Evolutionary conservation across 148 eudicot genomes (phyloP).

Genomic region (Rhododendron ovatum): DNA sequence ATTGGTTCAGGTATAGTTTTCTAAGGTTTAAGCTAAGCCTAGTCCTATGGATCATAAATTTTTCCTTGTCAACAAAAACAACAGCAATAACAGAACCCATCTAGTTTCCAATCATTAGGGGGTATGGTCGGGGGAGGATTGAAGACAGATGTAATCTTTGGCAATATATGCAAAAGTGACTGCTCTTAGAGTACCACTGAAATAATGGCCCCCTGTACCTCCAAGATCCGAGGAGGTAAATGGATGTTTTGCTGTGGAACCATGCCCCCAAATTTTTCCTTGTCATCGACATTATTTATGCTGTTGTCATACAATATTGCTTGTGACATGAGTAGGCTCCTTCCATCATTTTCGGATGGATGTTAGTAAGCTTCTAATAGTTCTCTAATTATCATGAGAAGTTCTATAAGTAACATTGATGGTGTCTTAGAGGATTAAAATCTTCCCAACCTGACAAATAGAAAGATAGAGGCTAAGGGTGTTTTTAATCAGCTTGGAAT

Average conservation of each 20-base stretch:
- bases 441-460: background rate
- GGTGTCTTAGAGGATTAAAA: background rate
- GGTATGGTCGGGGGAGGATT: no score
- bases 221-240: no score
- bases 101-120: no score
- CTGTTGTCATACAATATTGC: background rate
- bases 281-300: background rate
- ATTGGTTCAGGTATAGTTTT: constrained; percentile 64
- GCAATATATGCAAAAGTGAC: no score
- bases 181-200: no score
- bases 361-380: background rate
- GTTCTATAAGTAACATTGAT: background rate
- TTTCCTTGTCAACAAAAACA: background rate
- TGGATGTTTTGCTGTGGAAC: no score
- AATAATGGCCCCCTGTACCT: no score
- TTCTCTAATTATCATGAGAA: background rate
- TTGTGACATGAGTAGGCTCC: background rate
- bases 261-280: no score
- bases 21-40: background rate
- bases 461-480: background rate
- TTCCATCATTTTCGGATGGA: background rate
- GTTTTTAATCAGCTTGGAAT: background rate
- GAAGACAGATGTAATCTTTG: no score
- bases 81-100: no score
- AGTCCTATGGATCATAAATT: background rate